Conservation (phyloP, 208 protist genomes). For the Trypanosoma platydactyli region DNA sequence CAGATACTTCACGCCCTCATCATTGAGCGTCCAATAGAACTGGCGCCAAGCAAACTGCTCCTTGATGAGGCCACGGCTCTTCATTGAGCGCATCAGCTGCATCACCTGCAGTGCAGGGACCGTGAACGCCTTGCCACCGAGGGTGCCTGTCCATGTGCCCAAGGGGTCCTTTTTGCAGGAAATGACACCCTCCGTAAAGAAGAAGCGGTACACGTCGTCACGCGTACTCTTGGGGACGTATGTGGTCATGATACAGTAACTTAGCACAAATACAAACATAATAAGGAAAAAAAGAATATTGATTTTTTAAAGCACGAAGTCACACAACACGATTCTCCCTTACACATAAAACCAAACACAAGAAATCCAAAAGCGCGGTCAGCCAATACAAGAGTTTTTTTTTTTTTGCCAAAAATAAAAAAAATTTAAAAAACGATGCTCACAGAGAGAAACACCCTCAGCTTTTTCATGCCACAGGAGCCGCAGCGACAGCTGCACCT, state of each 20-base stretch:
- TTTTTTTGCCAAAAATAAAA: no score
- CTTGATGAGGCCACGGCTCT: constrained; percentile 90
- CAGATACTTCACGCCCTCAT: constrained; percentile 93
- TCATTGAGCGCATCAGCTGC: constrained; percentile 90
- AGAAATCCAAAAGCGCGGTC: no score
- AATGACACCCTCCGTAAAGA: constrained; percentile 91
- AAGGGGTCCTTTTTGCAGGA: constrained; percentile 92
- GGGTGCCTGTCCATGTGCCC: constrained; percentile 79
- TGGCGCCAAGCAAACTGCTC: constrained; percentile 94
- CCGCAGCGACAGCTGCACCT: constrained; percentile 31
- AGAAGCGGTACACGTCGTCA: constrained; percentile 92
- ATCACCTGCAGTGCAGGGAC: constrained; percentile 84
- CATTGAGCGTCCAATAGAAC: constrained; percentile 95
- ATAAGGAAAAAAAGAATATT: no score
- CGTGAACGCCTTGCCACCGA: constrained; percentile 76
- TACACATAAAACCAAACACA: no score
- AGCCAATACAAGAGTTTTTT: no score
- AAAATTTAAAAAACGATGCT: no score
- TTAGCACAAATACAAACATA: constrained; percentile 28
- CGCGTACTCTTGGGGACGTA: constrained; percentile 80
- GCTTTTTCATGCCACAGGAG: constrained; percentile 18
- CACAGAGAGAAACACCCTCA: no score
- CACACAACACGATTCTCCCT: no score
- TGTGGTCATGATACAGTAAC: constrained; percentile 59
- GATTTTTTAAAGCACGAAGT: not conserved